Evolutionary conservation across 2,329 filamentous ascomycete genomes (phyloP), one percentile per base, ranked within the genome.

Genomic region (Pestalotiopsis fici): DNA sequence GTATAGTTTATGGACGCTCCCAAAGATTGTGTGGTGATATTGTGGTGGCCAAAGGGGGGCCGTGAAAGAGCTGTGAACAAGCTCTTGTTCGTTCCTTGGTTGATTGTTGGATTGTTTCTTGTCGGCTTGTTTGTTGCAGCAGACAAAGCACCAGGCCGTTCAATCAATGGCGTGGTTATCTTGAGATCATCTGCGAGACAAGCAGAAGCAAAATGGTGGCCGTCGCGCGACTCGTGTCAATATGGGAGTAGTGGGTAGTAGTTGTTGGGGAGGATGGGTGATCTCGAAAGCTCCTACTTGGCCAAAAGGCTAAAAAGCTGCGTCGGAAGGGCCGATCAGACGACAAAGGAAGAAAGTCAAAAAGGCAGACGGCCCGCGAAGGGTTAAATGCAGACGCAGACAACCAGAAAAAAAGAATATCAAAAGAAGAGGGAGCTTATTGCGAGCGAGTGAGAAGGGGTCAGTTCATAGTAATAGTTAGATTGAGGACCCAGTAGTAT

Each of bases 101-200:
- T n/a, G 43, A 50, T 50, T 50, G 43, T 50, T 50, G 43, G 43
- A 21, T 12, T 50, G 43, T 50, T 31, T 50, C 54, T 15, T 47
- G 35, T 57, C 63, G 61, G 27, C 60, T 65, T 65, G 59, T 65
- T 55, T 50, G 67, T 69, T 66, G 60, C 59, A 55, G 60, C 28
- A 54, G 55, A 67, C 65, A 37, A 28, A 62, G 37, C 61, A 54
- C 54, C 61, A 50, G 59, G 55, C 25, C 31, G 43, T 50, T 50
- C n/a, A 7, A 21, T n/a, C 43, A 12, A 11, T 18, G 43, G 43
- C n/a, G 43, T 50, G 18, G 43, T 18, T n/a, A 50, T 18, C 43
- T 50, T 64, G 21, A 62, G n/a, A 23, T 31, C 59, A 39, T 23
- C 55, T 57, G 55, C 43, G 55, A 27, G 55, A 57, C 55, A 31